phyloP scores from a whole-genome alignment of 2,329 filamentous ascomycete species.

The Aspergillus versicolor region DNA sequence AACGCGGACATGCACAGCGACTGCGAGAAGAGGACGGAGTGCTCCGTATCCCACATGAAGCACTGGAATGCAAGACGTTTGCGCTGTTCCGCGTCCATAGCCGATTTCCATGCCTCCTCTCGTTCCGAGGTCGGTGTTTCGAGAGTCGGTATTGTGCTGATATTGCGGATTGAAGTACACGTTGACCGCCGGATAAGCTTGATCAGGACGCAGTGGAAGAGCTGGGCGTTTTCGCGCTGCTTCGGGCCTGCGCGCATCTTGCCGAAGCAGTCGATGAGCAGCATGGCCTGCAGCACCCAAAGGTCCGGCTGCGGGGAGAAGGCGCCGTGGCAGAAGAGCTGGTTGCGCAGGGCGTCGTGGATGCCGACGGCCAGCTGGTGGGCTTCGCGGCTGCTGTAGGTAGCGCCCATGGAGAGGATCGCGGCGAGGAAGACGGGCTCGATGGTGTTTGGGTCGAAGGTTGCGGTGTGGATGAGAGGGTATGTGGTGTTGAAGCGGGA shows the following conservation, averaged over 20 bases:
- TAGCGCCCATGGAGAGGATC: slow-evolving; percentile 60
- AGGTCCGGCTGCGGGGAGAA: slow-evolving; percentile 61
- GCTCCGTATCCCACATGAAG: slow-evolving; percentile 67
- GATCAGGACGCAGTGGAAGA: slow-evolving; percentile 58
- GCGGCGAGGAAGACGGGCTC: slow-evolving; percentile 57
- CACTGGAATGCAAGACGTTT: slow-evolving; percentile 61
- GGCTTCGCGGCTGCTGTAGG: slow-evolving; percentile 58
- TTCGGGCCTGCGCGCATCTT: slow-evolving; percentile 63
- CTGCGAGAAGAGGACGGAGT: slow-evolving; percentile 65
- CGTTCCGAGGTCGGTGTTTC: background rate
- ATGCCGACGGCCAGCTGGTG: slow-evolving; percentile 63
- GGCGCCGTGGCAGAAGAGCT: slow-evolving; percentile 58
- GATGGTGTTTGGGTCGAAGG: slow-evolving; percentile 52
- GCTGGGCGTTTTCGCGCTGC: slow-evolving; percentile 63
- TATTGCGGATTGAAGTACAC: slow-evolving; percentile 46
- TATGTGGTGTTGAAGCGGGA: slow-evolving; percentile 61
- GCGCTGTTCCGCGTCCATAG: slow-evolving; percentile 57
- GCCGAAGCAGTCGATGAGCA: slow-evolving; percentile 64
- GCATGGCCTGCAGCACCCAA: slow-evolving; percentile 61
- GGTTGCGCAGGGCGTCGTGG: slow-evolving; percentile 59
- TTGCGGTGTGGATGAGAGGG: slow-evolving; percentile 59
- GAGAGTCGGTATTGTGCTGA: slow-evolving; percentile 21
- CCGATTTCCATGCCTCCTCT: slow-evolving; percentile 52
- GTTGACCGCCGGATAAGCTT: slow-evolving; percentile 56
- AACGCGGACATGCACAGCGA: slow-evolving; percentile 67